Base-by-base conservation (phyloP, 768 basidiomycete species). In the Crassisporium funariophilum region DNA sequence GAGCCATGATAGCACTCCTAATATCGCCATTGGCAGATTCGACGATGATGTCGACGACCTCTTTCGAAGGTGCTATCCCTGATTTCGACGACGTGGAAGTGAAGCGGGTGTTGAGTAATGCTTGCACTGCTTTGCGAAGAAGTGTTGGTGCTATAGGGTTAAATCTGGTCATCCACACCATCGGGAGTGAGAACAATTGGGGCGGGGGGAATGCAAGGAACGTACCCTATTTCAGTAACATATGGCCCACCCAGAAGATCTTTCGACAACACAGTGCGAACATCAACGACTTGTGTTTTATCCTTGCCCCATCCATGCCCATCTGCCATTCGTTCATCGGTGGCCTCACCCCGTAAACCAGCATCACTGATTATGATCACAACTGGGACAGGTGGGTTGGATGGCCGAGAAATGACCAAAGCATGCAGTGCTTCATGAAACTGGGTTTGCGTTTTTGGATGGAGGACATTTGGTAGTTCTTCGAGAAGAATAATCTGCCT, bases 121-220 rank as follows among this genome's bases (percentile, higher is more conserved):
- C 57, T 56, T 85, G 82, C 1, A 99, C 73, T 0, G 91, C 92
- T 58, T 84, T 88, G 33, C 76, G 79, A 68, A 97, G 77, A 35
- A 94, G 76, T 0, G 95, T 98, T 0, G 83, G 77, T 0, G 97
- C 93, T 38, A 99, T 85, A 0, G 95, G 87, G 53, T 97, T 92
- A 69, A 98, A 98, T 35, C 94, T 95, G 57, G 17, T 48, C 49
- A 6, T 24, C 12, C 27, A 44, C 20, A 41, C 34, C 11, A 22
- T 35, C 12, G 36, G 33, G 20, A 44, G 24, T 17, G 33, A 22
- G 29, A n/a, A 37, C 17, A 15, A 41, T 45, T 24, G 21, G 35
- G 45, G n/a, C 27, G 15, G 25, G 34, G 40, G 21, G 13, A 33
- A 38, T 29, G 25, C 11, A 11, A 19, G 16, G 19, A 12, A 71